Conservation (phyloP, 1,284 basidiomycete species). For the Tilletia walkeri region DNA sequence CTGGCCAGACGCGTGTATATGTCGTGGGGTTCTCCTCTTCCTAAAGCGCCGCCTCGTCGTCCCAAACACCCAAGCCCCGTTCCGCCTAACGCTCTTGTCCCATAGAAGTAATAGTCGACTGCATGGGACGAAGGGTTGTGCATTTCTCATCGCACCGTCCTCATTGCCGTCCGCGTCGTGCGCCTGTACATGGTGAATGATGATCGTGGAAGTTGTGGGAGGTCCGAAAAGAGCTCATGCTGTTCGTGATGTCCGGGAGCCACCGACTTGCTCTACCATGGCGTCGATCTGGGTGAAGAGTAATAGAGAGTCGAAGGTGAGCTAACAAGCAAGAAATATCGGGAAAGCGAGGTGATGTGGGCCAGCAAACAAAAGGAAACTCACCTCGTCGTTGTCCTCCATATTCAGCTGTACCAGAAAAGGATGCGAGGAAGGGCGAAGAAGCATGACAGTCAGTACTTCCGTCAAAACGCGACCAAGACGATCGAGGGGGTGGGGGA, state of each 20-base stretch:
- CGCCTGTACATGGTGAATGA: neutral
- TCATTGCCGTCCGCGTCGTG: too few species aligned
- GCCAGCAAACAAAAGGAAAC: neutral
- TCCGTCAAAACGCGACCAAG: neutral
- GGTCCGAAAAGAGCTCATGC: constrained; percentile 1
- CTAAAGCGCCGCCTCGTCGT: too few species aligned
- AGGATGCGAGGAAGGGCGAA: neutral
- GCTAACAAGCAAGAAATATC: neutral
- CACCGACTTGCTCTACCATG: constrained; percentile 54
- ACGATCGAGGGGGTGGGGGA: neutral
- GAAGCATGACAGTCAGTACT: neutral
- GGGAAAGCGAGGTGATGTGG: neutral
- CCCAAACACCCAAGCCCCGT: too few species aligned
- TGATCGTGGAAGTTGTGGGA: neutral
- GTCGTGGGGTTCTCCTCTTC: too few species aligned
- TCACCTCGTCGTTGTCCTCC: constrained; percentile 48
- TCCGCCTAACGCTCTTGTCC: too few species aligned
- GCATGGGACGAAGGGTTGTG: too few species aligned
- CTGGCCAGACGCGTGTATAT: too few species aligned
- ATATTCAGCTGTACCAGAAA: constrained; percentile 41
- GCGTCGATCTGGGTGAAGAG: constrained; percentile 43
- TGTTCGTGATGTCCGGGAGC: constrained; percentile 14
- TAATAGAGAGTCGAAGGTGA: too few species aligned
- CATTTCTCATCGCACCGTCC: too few species aligned
- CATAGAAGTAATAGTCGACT: too few species aligned